Evolutionary conservation across 768 basidiomycete species (phyloP).

Genomic region (Leccinum longicurvipes): DNA sequence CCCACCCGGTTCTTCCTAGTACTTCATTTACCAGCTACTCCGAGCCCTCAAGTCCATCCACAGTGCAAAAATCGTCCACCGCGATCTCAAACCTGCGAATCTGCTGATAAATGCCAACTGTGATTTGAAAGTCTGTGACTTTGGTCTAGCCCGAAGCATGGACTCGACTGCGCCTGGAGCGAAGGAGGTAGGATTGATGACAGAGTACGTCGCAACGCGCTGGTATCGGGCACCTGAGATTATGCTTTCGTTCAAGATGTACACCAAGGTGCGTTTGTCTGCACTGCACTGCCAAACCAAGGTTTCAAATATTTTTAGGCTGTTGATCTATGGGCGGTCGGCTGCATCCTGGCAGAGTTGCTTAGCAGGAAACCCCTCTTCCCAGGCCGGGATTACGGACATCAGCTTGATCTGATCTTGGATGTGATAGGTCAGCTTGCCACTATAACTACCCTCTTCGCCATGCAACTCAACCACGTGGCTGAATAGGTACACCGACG

Average conservation of each 20-base stretch:
- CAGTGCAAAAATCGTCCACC: conserved; percentile 76
- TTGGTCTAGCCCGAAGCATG: conserved; percentile 73
- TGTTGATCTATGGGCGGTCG: conserved; percentile 75
- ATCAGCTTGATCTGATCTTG: conserved; percentile 84
- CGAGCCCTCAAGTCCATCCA: conserved; percentile 88
- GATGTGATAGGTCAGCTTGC: conserved; percentile 66
- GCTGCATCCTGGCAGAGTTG: conserved; percentile 79
- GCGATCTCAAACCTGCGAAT: conserved; percentile 84
- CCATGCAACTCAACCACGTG: conserved; percentile 20
- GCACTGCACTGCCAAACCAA: conserved; percentile 7
- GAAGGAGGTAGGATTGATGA: conserved; percentile 69
- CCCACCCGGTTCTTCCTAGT: conserved; percentile 38
- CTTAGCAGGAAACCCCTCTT: conserved; percentile 79
- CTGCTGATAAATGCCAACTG: conserved; percentile 86
- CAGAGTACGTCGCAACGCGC: conserved; percentile 85
- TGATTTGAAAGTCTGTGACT: conserved; percentile 87
- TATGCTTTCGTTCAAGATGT: conserved; percentile 93
- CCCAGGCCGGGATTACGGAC: conserved; percentile 83
- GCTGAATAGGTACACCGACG: conserved; percentile 64
- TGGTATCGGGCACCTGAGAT: conserved; percentile 96
- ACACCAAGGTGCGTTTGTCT: conserved; percentile 52
- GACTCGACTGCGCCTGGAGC: conserved; percentile 49
- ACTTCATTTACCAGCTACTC: conserved; percentile 82
- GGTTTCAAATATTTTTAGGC: conserved; percentile 35
- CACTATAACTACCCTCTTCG: background rate